phyloP scores from a whole-genome alignment of 208 protist species.

The Lotmaria passim region DNA sequence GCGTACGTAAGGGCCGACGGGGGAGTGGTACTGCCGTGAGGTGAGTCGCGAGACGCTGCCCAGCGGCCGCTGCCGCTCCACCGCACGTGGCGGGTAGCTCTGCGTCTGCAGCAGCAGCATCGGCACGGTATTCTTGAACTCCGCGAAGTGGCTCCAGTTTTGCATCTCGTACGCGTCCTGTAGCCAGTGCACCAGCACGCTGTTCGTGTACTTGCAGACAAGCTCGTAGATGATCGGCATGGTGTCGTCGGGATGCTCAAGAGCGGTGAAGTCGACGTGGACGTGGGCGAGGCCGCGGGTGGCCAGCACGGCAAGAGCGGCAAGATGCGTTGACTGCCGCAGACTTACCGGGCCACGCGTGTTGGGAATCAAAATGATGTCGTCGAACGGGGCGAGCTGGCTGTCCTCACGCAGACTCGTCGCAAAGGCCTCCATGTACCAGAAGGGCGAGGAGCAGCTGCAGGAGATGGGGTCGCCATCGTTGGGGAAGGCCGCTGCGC shows the following conservation, averaged over 20 bases:
- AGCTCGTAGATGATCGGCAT: constrained; percentile 88
- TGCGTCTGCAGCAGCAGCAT: constrained; percentile 81
- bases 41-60: constrained; percentile 34
- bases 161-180: constrained; percentile 91
- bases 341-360: constrained; percentile 82
- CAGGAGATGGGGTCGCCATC: constrained; percentile 16
- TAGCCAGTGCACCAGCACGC: constrained; percentile 84
- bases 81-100: constrained; percentile 52
- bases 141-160: constrained; percentile 75
- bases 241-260: constrained; percentile 86
- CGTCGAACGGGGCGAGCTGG: constrained; percentile 79
- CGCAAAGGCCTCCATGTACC: constrained; percentile 77
- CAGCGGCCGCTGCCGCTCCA: constrained; percentile 29
- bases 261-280: constrained; percentile 87
- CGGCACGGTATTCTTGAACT: constrained; percentile 69
- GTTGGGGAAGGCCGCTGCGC: neutral
- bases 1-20: constrained; percentile 28
- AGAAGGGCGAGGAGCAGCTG: constrained; percentile 36
- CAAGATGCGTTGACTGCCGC: constrained; percentile 81
- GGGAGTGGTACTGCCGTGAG: constrained; percentile 38
- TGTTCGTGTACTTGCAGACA: constrained; percentile 73
- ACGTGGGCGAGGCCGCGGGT: constrained; percentile 74
- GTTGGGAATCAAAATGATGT: constrained; percentile 89
- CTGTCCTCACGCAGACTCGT: constrained; percentile 67
- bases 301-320: constrained; percentile 77